These are phyloP conservation scores for Dipteronia sinensis DNA, from an alignment of 345 rosid genomes.

Conservation along the genomic window DNA sequence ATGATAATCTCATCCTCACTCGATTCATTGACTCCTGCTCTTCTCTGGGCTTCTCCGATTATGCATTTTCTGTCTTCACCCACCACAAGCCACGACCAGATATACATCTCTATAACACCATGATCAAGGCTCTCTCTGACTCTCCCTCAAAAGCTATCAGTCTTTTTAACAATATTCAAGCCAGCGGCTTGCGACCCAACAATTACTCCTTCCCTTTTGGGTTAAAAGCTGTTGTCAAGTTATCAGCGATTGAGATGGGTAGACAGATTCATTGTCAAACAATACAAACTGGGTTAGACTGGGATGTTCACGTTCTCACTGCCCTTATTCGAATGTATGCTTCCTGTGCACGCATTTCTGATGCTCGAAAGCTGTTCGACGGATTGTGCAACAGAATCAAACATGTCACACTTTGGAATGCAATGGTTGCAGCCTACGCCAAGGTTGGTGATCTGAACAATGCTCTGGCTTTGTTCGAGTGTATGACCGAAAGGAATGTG, in stretches of 20 bases:
- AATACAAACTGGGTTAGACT: slow-evolving; percentile 46
- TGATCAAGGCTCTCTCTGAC: slow-evolving; percentile 58
- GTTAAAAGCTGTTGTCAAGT: slow-evolving; percentile 46
- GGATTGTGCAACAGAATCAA: slow-evolving; percentile 26
- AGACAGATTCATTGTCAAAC: slow-evolving; percentile 59
- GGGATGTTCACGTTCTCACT: slow-evolving; percentile 43
- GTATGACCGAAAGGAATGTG: slow-evolving; percentile 56
- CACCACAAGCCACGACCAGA: slow-evolving; percentile 30
- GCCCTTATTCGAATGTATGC: slow-evolving; percentile 64
- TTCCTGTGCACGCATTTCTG: slow-evolving; percentile 26
- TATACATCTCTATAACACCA: slow-evolving; percentile 50
- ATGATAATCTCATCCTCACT: slow-evolving; percentile 42
- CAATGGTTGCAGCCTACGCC: slow-evolving; percentile 54
- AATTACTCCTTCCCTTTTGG: slow-evolving; percentile 65
- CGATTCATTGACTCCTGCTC: slow-evolving; percentile 53
- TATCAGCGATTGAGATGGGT: slow-evolving; percentile 46
- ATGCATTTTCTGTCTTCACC: slow-evolving; percentile 52
- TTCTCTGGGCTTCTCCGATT: slow-evolving; percentile 47
- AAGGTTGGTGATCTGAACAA: slow-evolving; percentile 48
- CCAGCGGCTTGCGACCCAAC: slow-evolving; percentile 53
- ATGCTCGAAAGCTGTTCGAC: slow-evolving; percentile 67
- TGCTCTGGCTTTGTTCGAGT: slow-evolving; percentile 51
- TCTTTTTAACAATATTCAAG: slow-evolving; percentile 52
- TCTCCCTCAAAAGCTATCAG: slow-evolving; percentile 42
- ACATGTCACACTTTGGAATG: slow-evolving; percentile 59